A percentile compares a stretch with the other conserved stretches of the same genome.
Conservation (phyloP, 495 filamentous ascomycete genomes). For the Aspergillus nidulans region DNA sequence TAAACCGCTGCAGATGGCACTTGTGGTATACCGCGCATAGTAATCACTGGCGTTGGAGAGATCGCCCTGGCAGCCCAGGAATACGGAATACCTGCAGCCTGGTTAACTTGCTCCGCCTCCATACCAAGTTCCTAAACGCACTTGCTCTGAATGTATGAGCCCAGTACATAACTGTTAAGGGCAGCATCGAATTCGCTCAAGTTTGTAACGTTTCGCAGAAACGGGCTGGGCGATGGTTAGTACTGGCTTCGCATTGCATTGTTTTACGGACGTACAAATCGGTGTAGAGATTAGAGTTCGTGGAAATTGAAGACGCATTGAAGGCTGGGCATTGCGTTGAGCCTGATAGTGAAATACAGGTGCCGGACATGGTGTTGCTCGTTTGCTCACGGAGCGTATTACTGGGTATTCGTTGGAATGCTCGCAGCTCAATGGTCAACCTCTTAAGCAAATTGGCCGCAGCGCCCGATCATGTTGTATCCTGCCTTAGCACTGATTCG, state of each 20-base stretch:
- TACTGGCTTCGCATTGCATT: constrained; percentile 6
- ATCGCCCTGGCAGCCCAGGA: constrained; percentile 79
- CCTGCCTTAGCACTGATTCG: background rate
- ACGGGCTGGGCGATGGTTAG: constrained; percentile 61
- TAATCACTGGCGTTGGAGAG: constrained; percentile 74
- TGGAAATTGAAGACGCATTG: constrained; percentile 75
- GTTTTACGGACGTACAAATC: constrained; percentile 65
- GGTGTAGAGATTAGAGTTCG: constrained; percentile 55
- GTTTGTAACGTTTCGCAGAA: constrained; percentile 75
- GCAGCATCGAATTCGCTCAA: constrained; percentile 73
- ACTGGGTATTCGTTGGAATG: background rate
- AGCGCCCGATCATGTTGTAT: constrained; percentile 13
- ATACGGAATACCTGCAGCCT: constrained; percentile 31
- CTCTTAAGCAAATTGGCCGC: constrained; percentile 1
- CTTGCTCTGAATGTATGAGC: constrained; percentile 71
- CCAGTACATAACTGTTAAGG: constrained; percentile 66
- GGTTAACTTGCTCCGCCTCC: constrained; percentile 13
- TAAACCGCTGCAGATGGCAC: constrained; percentile 90
- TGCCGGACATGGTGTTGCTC: constrained; percentile 30
- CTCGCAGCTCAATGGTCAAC: constrained; percentile 1
- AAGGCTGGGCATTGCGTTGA: constrained; percentile 85
- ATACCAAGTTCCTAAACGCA: constrained; percentile 34
- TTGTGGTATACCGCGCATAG: constrained; percentile 92
- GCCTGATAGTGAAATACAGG: constrained; percentile 73
- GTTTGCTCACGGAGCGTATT: background rate